Percentiles rank a stretch among this genome's conserved stretches.
Evolutionary conservation across 257 asterid species (phyloP).

Genomic region (Petrea volubilis): DNA sequence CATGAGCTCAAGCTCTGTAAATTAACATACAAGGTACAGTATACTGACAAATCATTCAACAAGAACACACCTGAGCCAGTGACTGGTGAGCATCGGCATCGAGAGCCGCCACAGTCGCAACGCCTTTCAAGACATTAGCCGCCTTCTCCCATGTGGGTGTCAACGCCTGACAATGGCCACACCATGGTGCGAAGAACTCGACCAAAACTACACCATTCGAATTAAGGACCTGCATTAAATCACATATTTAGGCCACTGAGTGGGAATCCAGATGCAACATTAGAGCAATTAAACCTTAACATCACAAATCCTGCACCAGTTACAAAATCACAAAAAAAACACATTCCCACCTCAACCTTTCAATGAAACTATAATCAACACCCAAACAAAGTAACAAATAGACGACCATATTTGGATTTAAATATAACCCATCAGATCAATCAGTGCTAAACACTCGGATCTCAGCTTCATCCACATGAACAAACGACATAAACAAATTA

Average conservation of each 20-base stretch:
- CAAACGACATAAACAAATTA: not conserved
- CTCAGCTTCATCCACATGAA: conserved; percentile 13
- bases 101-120: conserved; percentile 88
- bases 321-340: not conserved
- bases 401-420: conserved; percentile 2
- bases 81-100: conserved; percentile 95
- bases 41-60: not conserved
- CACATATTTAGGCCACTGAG: conserved; percentile 17
- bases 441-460: conserved; percentile 5
- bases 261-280: not conserved
- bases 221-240: conserved; percentile 67
- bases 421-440: not conserved
- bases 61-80: conserved; percentile 74
- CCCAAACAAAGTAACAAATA: conserved; percentile 11
- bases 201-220: conserved; percentile 85
- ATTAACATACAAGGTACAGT: not conserved
- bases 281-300: not conserved
- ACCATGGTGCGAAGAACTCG: conserved; percentile 97
- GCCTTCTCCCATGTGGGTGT: conserved; percentile 95
- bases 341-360: not conserved
- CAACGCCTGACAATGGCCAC: conserved; percentile 93
- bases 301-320: not conserved
- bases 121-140: conserved; percentile 85
- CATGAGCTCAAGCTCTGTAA: conserved; percentile 10
- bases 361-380: not conserved